phyloP scores from a whole-genome alignment of 1,139 yeast species.

The Zhuliangozyma parablackwelliae region DNA sequence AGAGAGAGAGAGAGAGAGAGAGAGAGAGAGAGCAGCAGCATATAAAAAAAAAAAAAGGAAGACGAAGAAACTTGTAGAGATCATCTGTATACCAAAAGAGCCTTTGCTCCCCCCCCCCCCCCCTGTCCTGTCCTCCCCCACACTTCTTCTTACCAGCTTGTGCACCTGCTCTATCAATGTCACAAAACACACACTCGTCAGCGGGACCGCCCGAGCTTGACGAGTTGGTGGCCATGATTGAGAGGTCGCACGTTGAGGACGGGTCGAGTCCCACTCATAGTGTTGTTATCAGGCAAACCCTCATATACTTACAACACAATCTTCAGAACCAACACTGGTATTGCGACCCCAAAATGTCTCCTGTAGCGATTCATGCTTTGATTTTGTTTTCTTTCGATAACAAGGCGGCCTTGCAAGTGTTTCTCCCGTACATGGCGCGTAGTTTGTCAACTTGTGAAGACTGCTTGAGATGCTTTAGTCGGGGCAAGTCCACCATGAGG shows the following conservation, averaged over 20 bases:
- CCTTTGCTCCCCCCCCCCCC: too few relatives aligned
- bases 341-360: slow-evolving; percentile 47
- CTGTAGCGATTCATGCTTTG: slow-evolving; percentile 49
- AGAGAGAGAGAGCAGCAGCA: too few relatives aligned
- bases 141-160: too few relatives aligned
- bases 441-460: slow-evolving; percentile 44
- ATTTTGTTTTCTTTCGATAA: slow-evolving; percentile 58
- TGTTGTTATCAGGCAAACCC: slow-evolving; percentile 21
- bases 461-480: slow-evolving; percentile 50
- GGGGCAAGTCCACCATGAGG: slow-evolving; percentile 48
- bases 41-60: too few relatives aligned
- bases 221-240: slow-evolving; percentile 18
- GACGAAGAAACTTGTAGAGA: too few relatives aligned
- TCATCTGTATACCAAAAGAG: too few relatives aligned
- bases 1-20: too few relatives aligned
- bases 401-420: slow-evolving; percentile 37
- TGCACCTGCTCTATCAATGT: too few relatives aligned
- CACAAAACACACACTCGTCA: too few relatives aligned
- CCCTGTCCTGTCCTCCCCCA: too few relatives aligned
- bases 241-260: slow-evolving; percentile 19
- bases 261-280: slow-evolving; percentile 25
- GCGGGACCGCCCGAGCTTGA: slow-evolving; percentile 24
- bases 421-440: slow-evolving; percentile 35
- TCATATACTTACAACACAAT: slow-evolving; percentile 20
- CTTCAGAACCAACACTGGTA: slow-evolving; percentile 42